These are phyloP conservation scores for Mycotypha africana DNA, from an alignment of 371 early-diverging fungal genomes.

Conservation along the genomic window DNA sequence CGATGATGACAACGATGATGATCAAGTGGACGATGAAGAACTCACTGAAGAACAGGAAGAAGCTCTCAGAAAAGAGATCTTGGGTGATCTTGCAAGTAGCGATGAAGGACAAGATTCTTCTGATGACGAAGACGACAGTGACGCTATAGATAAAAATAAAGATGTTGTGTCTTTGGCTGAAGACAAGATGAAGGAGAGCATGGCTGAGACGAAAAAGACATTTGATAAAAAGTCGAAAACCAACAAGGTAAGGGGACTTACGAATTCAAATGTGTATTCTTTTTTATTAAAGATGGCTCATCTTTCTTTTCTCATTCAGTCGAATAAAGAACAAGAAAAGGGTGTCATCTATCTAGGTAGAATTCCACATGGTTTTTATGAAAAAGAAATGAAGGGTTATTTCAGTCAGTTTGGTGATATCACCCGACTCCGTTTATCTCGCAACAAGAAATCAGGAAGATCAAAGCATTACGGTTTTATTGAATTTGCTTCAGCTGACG, in stretches of 20 bases:
- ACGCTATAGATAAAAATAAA: slow-evolving; percentile 44
- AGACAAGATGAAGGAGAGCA: slow-evolving; percentile 29
- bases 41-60: slow-evolving; percentile 40
- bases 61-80: slow-evolving; percentile 39
- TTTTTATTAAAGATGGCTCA: not conserved
- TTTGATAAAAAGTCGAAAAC: slow-evolving; percentile 33
- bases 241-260: no score
- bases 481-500: slow-evolving; percentile 73
- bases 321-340: slow-evolving; percentile 23
- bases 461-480: slow-evolving; percentile 93
- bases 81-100: slow-evolving; percentile 45
- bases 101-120: slow-evolving; percentile 43
- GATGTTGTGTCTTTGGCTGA: slow-evolving; percentile 40
- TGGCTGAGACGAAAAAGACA: slow-evolving; percentile 21
- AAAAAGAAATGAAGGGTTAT: slow-evolving; percentile 82
- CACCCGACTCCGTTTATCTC: slow-evolving; percentile 69
- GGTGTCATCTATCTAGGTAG: slow-evolving; percentile 87
- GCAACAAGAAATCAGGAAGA: slow-evolving; percentile 85
- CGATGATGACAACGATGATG: slow-evolving; percentile 9
- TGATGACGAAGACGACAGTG: slow-evolving; percentile 19
- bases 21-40: slow-evolving; percentile 19
- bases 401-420: slow-evolving; percentile 92
- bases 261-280: no score
- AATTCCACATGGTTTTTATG: slow-evolving; percentile 96
- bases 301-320: slow-evolving; percentile 1